Evolutionary conservation across 2,329 filamentous ascomycete genomes (phyloP).

Genomic region (Botrytis fabae): DNA sequence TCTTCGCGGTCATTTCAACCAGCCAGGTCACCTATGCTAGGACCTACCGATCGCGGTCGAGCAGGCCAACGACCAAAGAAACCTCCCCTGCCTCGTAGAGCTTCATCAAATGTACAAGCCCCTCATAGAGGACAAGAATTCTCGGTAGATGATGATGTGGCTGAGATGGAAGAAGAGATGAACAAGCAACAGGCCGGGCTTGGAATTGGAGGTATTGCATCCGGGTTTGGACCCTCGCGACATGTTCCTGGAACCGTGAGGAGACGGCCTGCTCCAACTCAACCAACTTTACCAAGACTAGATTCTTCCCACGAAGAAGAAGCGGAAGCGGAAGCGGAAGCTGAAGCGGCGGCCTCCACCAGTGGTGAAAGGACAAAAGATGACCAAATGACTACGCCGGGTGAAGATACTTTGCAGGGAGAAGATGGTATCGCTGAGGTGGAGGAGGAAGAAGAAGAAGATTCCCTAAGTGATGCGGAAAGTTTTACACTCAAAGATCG

Average conservation of each 20-base stretch:
- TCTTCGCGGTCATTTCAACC: constrained; percentile 37
- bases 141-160: constrained; percentile 83
- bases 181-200: constrained; percentile 48
- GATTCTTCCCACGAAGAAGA: constrained; percentile 51
- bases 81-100: constrained; percentile 69
- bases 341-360: constrained; percentile 18
- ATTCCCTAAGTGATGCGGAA: constrained; percentile 82
- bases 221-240: constrained; percentile 45
- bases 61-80: constrained; percentile 51
- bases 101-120: constrained; percentile 68
- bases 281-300: constrained; percentile 49
- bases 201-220: constrained; percentile 40
- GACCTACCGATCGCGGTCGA: constrained; percentile 39
- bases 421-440: constrained; percentile 46
- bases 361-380: constrained; percentile 27
- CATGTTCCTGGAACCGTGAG: constrained; percentile 52
- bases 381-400: constrained; percentile 29
- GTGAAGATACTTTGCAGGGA: constrained; percentile 33
- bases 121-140: constrained; percentile 84
- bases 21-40: constrained; percentile 38
- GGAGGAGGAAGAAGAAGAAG: constrained; percentile 47
- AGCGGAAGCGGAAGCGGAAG: constrained; percentile 34
- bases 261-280: constrained; percentile 49
- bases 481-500: constrained; percentile 97
- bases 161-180: constrained; percentile 73